phyloP scores from a whole-genome alignment of 2,329 filamentous ascomycete genomes.

The Nemania sp. region DNA sequence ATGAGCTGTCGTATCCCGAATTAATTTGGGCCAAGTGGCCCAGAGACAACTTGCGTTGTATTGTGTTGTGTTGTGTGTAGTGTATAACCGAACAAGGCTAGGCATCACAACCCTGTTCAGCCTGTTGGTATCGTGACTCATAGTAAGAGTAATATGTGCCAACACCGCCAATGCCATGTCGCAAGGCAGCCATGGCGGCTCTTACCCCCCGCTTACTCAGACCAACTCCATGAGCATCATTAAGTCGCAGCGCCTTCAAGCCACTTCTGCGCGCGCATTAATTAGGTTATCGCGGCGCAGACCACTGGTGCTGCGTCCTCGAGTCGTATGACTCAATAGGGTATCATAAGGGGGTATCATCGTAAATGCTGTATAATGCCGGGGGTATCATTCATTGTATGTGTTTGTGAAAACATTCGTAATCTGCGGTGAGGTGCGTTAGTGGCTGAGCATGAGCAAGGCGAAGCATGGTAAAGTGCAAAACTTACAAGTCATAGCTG shows the following conservation, averaged over 20 bases:
- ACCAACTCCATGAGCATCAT: conserved; percentile 21
- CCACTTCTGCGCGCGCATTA: conserved; percentile 21
- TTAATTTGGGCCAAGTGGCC: conserved; percentile 16
- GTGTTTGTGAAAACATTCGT: conserved; percentile 35
- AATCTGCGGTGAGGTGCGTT: conserved; percentile 23
- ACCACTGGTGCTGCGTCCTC: conserved; percentile 18
- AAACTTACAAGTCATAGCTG: conserved; percentile 46
- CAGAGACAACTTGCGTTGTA: conserved; percentile 15
- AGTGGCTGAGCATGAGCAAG: conserved; percentile 10
- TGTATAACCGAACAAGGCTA: conserved; percentile 18
- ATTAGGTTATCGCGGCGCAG: conserved; percentile 18
- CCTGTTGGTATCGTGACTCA: conserved; percentile 33
- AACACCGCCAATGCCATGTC: background rate
- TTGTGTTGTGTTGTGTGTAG: background rate
- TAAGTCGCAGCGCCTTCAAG: conserved; percentile 31
- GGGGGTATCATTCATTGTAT: conserved; percentile 42
- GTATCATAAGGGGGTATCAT: conserved; percentile 40
- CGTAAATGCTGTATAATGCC: conserved; percentile 30
- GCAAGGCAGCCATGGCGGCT: conserved; percentile 22
- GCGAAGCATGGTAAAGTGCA: background rate
- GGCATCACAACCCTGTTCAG: conserved; percentile 12
- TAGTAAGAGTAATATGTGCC: conserved; percentile 8
- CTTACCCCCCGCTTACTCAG: conserved; percentile 14
- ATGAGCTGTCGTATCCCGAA: conserved; percentile 23
- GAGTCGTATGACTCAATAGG: conserved; percentile 36